Evolutionary conservation across 2,329 filamentous ascomycete species (phyloP).

Genomic region (Aspergillus thermomutatus): DNA sequence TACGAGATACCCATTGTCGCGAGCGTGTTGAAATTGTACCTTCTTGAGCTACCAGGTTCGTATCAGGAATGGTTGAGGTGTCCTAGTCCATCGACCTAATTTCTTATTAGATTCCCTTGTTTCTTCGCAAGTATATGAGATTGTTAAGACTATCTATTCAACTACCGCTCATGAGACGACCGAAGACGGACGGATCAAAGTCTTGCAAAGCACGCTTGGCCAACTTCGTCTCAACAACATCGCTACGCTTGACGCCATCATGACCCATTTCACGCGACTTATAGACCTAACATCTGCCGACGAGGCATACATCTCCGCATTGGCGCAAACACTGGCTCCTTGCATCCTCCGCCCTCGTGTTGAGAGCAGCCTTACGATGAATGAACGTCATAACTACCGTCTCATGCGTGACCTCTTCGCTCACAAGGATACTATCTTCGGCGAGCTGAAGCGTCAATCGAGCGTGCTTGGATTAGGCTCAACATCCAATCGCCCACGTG

Average conservation of each 20-base stretch:
- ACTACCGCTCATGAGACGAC: slow-evolving; percentile 73
- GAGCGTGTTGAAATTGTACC: slow-evolving; percentile 86
- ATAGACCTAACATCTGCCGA: slow-evolving; percentile 96
- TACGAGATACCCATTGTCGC: slow-evolving; percentile 95
- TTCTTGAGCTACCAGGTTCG: slow-evolving; percentile 89
- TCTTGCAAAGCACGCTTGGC: slow-evolving; percentile 91
- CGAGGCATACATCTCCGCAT: slow-evolving; percentile 72
- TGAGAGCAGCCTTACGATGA: slow-evolving; percentile 88
- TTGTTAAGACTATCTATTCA: slow-evolving; percentile 94
- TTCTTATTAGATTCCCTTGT: slow-evolving; percentile 77
- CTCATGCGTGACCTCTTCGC: slow-evolving; percentile 87
- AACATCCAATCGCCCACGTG: slow-evolving; percentile 66
- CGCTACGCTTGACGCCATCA: slow-evolving; percentile 95
- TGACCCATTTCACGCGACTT: slow-evolving; percentile 95
- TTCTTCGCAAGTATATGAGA: slow-evolving; percentile 97
- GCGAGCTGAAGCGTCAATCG: slow-evolving; percentile 78
- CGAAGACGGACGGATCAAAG: slow-evolving; percentile 76
- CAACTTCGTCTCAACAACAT: slow-evolving; percentile 96
- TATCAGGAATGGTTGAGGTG: slow-evolving; percentile 8
- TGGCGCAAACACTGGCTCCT: slow-evolving; percentile 73
- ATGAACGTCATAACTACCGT: slow-evolving; percentile 89
- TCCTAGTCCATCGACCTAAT: slow-evolving; percentile 2
- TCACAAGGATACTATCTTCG: slow-evolving; percentile 93
- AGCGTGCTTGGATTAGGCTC: slow-evolving; percentile 45
- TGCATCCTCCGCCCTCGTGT: slow-evolving; percentile 83